Evolutionary conservation across 768 basidiomycete species (phyloP).

Genomic region (Suillus subaureus): DNA sequence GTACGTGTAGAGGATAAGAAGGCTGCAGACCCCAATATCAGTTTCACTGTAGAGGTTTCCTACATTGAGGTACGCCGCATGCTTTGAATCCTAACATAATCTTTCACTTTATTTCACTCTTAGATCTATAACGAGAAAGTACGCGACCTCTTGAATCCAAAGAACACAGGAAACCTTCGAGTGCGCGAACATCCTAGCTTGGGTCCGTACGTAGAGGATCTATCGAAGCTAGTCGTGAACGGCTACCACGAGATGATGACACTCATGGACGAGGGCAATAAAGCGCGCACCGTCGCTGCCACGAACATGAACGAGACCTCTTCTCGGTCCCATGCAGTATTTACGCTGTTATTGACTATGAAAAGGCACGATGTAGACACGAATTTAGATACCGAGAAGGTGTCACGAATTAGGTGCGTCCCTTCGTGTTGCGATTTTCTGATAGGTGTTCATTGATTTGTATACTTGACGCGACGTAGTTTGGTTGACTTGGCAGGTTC

Average conservation of each 20-base stretch:
- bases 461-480: conserved; percentile 40
- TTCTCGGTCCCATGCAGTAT: conserved; percentile 97
- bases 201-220: conserved; percentile 98
- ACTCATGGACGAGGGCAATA: conserved; percentile 99
- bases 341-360: conserved; percentile 93
- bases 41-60: conserved; percentile 95
- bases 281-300: conserved; percentile 96
- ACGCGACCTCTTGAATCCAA: conserved; percentile 94
- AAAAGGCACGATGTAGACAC: conserved; percentile 83
- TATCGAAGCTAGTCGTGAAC: conserved; percentile 90
- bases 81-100: neutral
- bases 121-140: conserved; percentile 99
- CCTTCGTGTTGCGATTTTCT: neutral
- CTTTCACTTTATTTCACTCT: conserved; percentile 6
- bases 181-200: conserved; percentile 96
- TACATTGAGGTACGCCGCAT: conserved; percentile 78
- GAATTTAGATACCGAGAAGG: conserved; percentile 94
- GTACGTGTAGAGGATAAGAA: conserved; percentile 72
- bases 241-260: conserved; percentile 98
- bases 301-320: conserved; percentile 99
- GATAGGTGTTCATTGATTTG: neutral
- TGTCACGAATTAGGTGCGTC: conserved; percentile 90
- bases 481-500: conserved; percentile 97
- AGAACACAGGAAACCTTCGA: conserved; percentile 93
- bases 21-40: conserved; percentile 64